Conservation (phyloP, 2,329 filamentous ascomycete species). For the Exophiala bonariae region DNA sequence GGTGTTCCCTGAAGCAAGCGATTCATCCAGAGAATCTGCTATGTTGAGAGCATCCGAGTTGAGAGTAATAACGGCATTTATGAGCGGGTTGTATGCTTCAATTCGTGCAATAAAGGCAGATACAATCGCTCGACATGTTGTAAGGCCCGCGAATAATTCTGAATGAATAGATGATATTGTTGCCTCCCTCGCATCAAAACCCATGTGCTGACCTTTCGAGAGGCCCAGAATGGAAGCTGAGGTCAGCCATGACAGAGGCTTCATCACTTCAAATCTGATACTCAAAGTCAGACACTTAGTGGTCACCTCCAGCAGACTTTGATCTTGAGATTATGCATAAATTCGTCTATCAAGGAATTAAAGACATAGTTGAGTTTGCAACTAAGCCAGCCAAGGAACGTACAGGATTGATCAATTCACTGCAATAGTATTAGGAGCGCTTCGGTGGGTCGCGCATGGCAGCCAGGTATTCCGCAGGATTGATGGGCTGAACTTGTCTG, state of each 20-base stretch:
- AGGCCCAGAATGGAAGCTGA: conserved; percentile 1
- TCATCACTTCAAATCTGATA: too few species aligned
- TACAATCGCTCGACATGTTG: conserved; percentile 57
- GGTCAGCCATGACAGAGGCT: not conserved
- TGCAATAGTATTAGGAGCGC: too few species aligned
- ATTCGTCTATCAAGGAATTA: too few species aligned
- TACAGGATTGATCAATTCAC: too few species aligned
- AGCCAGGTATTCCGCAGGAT: too few species aligned
- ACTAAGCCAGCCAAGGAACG: too few species aligned
- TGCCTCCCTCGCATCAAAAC: conserved; percentile 57
- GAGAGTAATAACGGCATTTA: conserved; percentile 59
- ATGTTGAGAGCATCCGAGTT: conserved; percentile 49
- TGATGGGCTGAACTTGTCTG: too few species aligned
- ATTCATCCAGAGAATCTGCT: conserved; percentile 52
- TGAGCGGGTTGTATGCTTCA: conserved; percentile 54
- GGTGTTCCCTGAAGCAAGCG: conserved; percentile 45
- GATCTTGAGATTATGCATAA: too few species aligned
- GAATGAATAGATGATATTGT: conserved; percentile 59
- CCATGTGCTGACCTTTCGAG: conserved; percentile 9
- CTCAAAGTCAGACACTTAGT: too few species aligned
- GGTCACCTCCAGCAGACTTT: too few species aligned
- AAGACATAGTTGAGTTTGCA: too few species aligned
- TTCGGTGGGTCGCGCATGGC: too few species aligned
- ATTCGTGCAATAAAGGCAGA: conserved; percentile 59
- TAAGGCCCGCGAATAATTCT: conserved; percentile 52